Conservation (phyloP, 192 early-diverging fungal species). For the Umbelopsis isabellina region DNA sequence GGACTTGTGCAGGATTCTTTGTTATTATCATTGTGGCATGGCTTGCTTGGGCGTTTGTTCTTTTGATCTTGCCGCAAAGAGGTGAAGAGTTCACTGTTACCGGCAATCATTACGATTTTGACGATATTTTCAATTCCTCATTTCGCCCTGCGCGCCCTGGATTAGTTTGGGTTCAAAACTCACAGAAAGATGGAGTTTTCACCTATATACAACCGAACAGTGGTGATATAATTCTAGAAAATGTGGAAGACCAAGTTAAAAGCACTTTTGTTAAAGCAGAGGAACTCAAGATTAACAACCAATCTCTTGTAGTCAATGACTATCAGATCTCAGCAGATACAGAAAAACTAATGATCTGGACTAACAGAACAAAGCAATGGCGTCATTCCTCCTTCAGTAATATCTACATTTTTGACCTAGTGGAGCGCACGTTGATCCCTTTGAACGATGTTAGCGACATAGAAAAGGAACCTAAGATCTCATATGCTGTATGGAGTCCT, state of each 20-base stretch:
- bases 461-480: conserved; percentile 55
- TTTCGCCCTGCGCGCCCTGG: conserved; percentile 25
- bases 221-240: conserved; percentile 36
- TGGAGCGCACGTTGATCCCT: conserved; percentile 59
- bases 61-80: conserved; percentile 18
- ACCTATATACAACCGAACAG: conserved; percentile 31
- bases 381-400: conserved; percentile 83
- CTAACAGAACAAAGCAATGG: conserved; percentile 75
- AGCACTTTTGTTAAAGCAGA: conserved; percentile 33
- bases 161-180: conserved; percentile 30
- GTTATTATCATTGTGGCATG: conserved; percentile 21
- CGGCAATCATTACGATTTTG: conserved; percentile 9
- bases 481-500: conserved; percentile 80
- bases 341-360: conserved; percentile 75
- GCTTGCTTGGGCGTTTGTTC: conserved; percentile 31
- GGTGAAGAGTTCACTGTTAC: not conserved
- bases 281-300: conserved; percentile 24
- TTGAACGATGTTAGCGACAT: conserved; percentile 48
- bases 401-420: conserved; percentile 77
- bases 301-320: conserved; percentile 16
- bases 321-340: conserved; percentile 75
- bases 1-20: conserved; percentile 31
- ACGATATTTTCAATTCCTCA: conserved; percentile 27
- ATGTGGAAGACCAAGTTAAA: conserved; percentile 28
- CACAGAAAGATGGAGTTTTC: conserved; percentile 36